Base-by-base conservation (phyloP, 495 filamentous ascomycete species). In the Neurospora sp. region DNA sequence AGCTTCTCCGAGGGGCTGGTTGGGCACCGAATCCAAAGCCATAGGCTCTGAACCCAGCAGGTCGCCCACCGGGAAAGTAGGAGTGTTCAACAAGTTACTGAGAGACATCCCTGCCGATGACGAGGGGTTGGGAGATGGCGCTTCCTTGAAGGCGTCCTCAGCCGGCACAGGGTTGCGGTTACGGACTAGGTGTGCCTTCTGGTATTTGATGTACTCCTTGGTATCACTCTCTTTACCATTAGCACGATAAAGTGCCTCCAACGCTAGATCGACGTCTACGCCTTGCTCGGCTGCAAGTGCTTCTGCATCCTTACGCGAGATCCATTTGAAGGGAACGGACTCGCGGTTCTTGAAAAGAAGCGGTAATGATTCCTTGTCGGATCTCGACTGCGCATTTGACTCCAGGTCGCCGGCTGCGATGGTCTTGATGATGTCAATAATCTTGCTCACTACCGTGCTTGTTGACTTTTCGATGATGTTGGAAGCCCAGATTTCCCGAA, bases 211-310 rank as follows among this genome's bases (percentile, higher is more conserved):
- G 77, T 98, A 98, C 75, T 95, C 92, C 44, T 84, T 80, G 11
- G 93, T 91, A 10, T 85, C 79, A 8, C 79, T 78, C 12, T 81
- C 76, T 38, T 87, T 86, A 73, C 93, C 93, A 73, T 92, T 90
- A 79, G 94, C 94, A 35, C 95, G 89, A 78, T 92, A 97, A 5
- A 95, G 82, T 20, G 93, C 93, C 81, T 98, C 94, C n/a, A 85
- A 86, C 16, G 87, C 90, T 38, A 97, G 83, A 10, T 88, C 87
- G 38, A 84, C 78, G 39, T 88, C 85, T 87, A 87, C 69, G 85
- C 79, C 20, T 83, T 85, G 44, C 78, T 79, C 39, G 91, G 75
- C 35, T 35, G 54, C 54, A 1, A 66, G 54, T 66, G 54, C 14
- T 37, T 66, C 54, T 31, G 27, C 54, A 37, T 89, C 87, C 14